Conservation (phyloP, 1,139 yeast species). For the Wickerhamomyces sp. region DNA sequence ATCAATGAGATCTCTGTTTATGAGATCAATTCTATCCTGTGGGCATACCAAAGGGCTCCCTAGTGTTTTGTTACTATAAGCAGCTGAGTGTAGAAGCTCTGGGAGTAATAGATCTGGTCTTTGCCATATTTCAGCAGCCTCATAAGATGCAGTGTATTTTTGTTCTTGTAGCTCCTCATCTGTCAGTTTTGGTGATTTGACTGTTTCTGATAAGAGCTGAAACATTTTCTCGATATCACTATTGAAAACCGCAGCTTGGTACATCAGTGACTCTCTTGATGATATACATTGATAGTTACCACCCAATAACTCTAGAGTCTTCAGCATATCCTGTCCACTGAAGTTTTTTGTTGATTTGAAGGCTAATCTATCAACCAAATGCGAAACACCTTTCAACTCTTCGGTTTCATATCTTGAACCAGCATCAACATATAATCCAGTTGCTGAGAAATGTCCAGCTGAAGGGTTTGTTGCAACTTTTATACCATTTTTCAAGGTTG, state of each 20-base stretch:
- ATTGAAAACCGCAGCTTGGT: slow-evolving; percentile 93
- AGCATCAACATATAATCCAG: slow-evolving; percentile 86
- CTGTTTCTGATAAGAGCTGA: slow-evolving; percentile 73
- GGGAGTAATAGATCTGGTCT: slow-evolving; percentile 88
- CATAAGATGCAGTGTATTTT: slow-evolving; percentile 70
- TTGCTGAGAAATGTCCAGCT: slow-evolving; percentile 88
- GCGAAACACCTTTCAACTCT: slow-evolving; percentile 64
- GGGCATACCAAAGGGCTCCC: slow-evolving; percentile 90
- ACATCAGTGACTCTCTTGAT: slow-evolving; percentile 85
- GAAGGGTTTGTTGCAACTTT: slow-evolving; percentile 79
- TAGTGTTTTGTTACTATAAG: slow-evolving; percentile 65
- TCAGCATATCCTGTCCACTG: slow-evolving; percentile 67
- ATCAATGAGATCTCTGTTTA: slow-evolving; percentile 48
- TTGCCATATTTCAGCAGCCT: slow-evolving; percentile 72
- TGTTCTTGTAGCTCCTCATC: slow-evolving; percentile 74
- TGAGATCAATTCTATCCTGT: slow-evolving; percentile 52
- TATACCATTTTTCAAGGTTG: slow-evolving; percentile 70
- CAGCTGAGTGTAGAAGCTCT: slow-evolving; percentile 80
- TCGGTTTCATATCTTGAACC: slow-evolving; percentile 78
- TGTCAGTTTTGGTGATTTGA: slow-evolving; percentile 61
- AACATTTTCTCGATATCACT: slow-evolving; percentile 82
- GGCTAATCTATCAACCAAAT: slow-evolving; percentile 79
- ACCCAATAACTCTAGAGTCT: slow-evolving; percentile 72
- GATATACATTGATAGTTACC: slow-evolving; percentile 95
- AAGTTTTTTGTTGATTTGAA: slow-evolving; percentile 71